Evolutionary conservation across 2,329 filamentous ascomycete species (phyloP), one percentile per base, ranked within the genome.

Genomic region (Colletotrichum ledebouriae): DNA sequence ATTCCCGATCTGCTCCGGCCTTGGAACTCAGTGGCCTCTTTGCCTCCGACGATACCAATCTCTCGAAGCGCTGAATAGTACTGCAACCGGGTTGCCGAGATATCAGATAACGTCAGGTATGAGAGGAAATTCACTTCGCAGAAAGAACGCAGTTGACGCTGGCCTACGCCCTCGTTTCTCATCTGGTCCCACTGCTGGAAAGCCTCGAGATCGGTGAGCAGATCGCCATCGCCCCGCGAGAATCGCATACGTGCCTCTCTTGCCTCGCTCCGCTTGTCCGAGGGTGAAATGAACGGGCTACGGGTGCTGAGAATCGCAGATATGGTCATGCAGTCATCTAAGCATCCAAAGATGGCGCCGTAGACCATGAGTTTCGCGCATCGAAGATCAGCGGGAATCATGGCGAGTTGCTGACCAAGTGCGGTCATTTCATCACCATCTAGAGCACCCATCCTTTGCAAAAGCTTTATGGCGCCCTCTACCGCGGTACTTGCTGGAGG

Each of bases 321-420:
- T 70, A 98, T 94, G 3, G 92, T 94, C 63, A 98, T 86, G 72
- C 92, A 94, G 59, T 95, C 90, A 74, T 97, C 94, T 6, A 98
- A 86, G 75, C 95, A 98, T 39, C 93, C 93, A 75, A 99, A 98
- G 66, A 97, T 94, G 15, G 94, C 92, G 6, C 96, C 96, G 75
- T 97, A 97, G 3, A 99, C 93, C 86, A 99, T 94, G 39, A 99
- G 86, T 79, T 99, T 99, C 52, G 93, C 94, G 77, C 94, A 97
- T 33, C 95, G 90, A 55, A 99, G 85, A 76, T 99, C 96, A 0
- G 95, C 93, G 2, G 96, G 96, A 58, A 99, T 94, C 89, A 97
- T 93, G 17, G 94, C 92, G n/a, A 99, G 85, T 80, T 98, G 96
- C 60, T 92, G 90, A 44, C 96, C 96, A 53, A 99, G 89, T 3